phyloP scores from a whole-genome alignment of 768 basidiomycete genomes.

The Coprinopsis cinerea region DNA sequence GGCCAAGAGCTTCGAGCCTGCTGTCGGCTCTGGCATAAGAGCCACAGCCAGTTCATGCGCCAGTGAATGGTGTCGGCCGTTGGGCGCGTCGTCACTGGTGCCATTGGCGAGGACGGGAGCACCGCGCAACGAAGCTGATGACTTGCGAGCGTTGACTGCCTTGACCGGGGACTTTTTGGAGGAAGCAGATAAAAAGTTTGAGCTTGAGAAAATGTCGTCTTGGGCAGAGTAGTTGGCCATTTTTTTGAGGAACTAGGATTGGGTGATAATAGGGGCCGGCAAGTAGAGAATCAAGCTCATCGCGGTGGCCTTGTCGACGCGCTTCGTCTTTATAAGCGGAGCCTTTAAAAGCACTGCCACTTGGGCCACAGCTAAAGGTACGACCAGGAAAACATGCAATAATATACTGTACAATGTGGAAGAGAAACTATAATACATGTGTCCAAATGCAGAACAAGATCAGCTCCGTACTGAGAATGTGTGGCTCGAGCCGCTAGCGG shows the following conservation, averaged over 20 bases:
- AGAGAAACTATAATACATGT: no score
- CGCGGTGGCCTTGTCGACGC: not conserved
- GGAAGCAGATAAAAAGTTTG: constrained; percentile 28
- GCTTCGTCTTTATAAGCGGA: not conserved
- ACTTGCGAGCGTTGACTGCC: constrained; percentile 37
- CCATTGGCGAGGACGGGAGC: constrained; percentile 30
- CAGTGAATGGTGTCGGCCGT: constrained; percentile 54
- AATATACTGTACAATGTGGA: no score
- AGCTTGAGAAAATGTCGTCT: constrained; percentile 22
- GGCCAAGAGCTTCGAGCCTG: constrained; percentile 70
- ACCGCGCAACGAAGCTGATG: constrained; percentile 45
- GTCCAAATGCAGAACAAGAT: no score
- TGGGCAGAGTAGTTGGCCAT: constrained; percentile 30
- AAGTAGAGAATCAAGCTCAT: not conserved
- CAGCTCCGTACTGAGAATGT: no score
- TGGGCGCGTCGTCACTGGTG: constrained; percentile 36
- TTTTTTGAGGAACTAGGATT: constrained; percentile 4
- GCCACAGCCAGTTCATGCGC: constrained; percentile 86
- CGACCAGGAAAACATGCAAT: no score
- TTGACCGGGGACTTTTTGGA: constrained; percentile 27
- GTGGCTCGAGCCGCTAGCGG: constrained; percentile 2
- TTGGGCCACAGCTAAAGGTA: no score
- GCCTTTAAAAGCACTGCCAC: no score
- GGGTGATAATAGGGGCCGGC: constrained; percentile 9
- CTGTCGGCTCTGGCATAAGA: constrained; percentile 80